Evolutionary conservation across 2,329 filamentous ascomycete genomes (phyloP), one percentile per base, ranked within the genome.

Genomic region (Lithohypha guttulata): DNA sequence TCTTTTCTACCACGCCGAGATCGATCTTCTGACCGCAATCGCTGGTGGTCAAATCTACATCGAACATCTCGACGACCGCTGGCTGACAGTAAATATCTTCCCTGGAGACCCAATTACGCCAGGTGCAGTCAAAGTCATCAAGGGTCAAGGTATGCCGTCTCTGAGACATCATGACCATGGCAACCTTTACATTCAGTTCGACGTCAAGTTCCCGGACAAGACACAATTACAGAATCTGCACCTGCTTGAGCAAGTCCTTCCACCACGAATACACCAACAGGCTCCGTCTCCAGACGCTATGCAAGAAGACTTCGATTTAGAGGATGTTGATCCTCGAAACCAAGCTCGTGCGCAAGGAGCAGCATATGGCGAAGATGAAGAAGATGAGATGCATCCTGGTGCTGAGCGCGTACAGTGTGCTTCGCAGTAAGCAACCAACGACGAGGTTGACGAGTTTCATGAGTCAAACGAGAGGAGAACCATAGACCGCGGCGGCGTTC

Each of bases 101-200:
- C 86, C 91, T 11, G 93, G 91, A 59, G 91, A 98, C 68, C 86
- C 91, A 47, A 94, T 98, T 58, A 77, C 81, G 56, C 85, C 83
- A 65, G 91, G 84, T 52, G 71, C 84, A 51, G 75, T 96, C 60
- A 96, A 95, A 70, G 82, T 94, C 64, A 80, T 98, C 55, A 84
- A 84, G 50, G 87, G 86, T 49, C 91, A 98, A 66, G 91, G 91
- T 61, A 98, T 98, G 91, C 91, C 91, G 28, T 93, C 91, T 3
- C 82, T 77, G 64, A 79, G 91, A 54, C 91, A 96, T 64, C 91
- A 98, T 70, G 84, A 96, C 64, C 79, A 75, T 58, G 91, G 91
- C 56, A 95, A 98, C 67, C 71, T 98, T 53, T 98, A 91, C 70
- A 86, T 98, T 57, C 85, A 93, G 59, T 98, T 98, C 68, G 80